Evolutionary conservation across 352 stramenopile genomes (phyloP).

Genomic region (Phytophthora idaei): DNA sequence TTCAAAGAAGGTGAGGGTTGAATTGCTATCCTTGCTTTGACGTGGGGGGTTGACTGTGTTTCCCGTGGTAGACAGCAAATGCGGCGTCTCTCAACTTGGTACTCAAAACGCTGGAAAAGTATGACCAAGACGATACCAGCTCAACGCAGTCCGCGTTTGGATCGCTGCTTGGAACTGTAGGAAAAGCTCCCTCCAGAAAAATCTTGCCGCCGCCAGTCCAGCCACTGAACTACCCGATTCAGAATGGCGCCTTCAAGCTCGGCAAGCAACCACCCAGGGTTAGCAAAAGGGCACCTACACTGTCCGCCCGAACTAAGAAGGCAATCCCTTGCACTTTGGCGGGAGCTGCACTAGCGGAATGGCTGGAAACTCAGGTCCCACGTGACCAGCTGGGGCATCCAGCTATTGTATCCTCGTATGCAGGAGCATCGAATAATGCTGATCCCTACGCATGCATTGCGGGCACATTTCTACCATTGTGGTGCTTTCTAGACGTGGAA

Average conservation of each 20-base stretch:
- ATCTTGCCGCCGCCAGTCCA: slow-evolving; percentile 15
- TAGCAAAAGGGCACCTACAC: slow-evolving; percentile 16
- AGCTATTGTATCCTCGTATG: slow-evolving; percentile 35
- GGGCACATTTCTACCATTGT: slow-evolving; percentile 67
- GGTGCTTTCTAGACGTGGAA: slow-evolving; percentile 76
- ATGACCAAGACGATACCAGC: slow-evolving; percentile 44
- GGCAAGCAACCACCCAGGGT: slow-evolving; percentile 10
- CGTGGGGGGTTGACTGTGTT: slow-evolving; percentile 8
- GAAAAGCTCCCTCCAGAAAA: slow-evolving; percentile 24
- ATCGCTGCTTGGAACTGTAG: slow-evolving; percentile 28
- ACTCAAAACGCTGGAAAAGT: slow-evolving; percentile 65
- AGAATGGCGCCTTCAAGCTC: slow-evolving; percentile 14
- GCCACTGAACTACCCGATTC: slow-evolving; percentile 21
- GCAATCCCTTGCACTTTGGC: slow-evolving; percentile 16
- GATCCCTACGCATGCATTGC: slow-evolving; percentile 37
- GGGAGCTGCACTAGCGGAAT: slow-evolving; percentile 43
- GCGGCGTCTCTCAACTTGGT: slow-evolving; percentile 63
- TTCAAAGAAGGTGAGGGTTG: slow-evolving; percentile 47
- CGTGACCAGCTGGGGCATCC: slow-evolving; percentile 55
- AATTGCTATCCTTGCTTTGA: neutral
- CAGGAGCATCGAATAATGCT: slow-evolving; percentile 3
- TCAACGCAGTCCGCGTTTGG: slow-evolving; percentile 34
- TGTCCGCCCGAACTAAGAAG: slow-evolving; percentile 19
- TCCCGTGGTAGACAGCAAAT: slow-evolving; percentile 21
- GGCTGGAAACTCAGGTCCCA: slow-evolving; percentile 51